Percentiles rank a stretch among this genome's conserved stretches.
Evolutionary conservation across 1,139 yeast species (phyloP).

Genomic region (Taphrina flavorubra): DNA sequence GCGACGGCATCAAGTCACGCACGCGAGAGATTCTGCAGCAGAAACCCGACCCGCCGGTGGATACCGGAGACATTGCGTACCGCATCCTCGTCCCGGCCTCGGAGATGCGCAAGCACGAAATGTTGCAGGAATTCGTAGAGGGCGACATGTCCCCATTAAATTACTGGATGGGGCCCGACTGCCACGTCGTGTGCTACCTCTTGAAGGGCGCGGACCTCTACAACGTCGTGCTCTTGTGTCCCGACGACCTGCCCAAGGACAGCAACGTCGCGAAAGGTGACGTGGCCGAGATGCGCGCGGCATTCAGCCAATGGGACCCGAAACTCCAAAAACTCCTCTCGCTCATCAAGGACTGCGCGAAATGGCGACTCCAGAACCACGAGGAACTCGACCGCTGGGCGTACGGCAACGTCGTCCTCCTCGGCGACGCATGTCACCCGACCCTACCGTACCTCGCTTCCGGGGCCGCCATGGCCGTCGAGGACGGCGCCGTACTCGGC

Average conservation of each 20-base stretch:
- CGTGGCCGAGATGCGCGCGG: constrained; percentile 49
- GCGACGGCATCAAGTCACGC: constrained; percentile 54
- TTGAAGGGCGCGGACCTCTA: constrained; percentile 49
- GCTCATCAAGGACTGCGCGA: constrained; percentile 47
- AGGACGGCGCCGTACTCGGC: constrained; percentile 49
- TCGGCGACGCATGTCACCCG: constrained; percentile 56
- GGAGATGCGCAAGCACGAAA: constrained; percentile 50
- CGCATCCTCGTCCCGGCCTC: constrained; percentile 49
- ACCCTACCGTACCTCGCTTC: constrained; percentile 56
- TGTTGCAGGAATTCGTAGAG: constrained; percentile 48
- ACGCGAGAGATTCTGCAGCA: constrained; percentile 45
- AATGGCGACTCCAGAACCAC: constrained; percentile 52
- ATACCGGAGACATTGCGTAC: constrained; percentile 52
- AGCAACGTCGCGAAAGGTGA: constrained; percentile 48
- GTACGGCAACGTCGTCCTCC: constrained; percentile 49
- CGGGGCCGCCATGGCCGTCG: constrained; percentile 55
- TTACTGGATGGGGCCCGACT: constrained; percentile 53
- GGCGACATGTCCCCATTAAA: constrained; percentile 49
- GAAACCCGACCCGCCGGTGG: constrained; percentile 48
- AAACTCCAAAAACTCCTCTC: constrained; percentile 48
- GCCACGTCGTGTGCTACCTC: constrained; percentile 52
- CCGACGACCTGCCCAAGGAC: constrained; percentile 49
- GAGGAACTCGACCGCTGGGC: constrained; percentile 48
- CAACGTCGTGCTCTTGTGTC: constrained; percentile 48
- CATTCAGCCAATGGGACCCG: constrained; percentile 53